Evolutionary conservation across 257 asterid genomes (phyloP).

Genomic region (Echium plantagineum): DNA sequence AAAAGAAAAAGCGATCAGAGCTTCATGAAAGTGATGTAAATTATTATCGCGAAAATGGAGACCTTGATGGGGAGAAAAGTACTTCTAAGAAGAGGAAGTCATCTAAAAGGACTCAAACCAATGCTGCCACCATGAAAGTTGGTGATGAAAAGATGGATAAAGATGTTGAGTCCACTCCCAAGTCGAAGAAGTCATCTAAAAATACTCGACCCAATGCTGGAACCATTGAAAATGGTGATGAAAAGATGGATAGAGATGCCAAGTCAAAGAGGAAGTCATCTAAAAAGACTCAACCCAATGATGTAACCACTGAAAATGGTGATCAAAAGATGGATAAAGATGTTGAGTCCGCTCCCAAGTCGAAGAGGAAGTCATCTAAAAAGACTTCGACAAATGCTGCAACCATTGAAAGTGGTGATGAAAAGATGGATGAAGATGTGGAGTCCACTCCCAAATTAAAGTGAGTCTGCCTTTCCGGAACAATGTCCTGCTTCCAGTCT

Average conservation of each 20-base stretch:
- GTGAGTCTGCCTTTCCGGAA: neutral
- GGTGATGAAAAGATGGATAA: neutral
- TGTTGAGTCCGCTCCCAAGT: neutral
- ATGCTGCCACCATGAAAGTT: neutral
- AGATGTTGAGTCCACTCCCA: neutral
- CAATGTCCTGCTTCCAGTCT: neutral
- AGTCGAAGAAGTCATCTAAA: slow-evolving; percentile 12
- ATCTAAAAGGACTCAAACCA: neutral
- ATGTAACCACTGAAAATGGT: neutral
- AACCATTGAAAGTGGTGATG: neutral
- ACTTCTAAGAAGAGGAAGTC: slow-evolving; percentile 36
- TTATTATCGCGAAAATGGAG: slow-evolving; percentile 10
- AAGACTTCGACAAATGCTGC: neutral
- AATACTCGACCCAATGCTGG: neutral
- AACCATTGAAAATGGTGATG: neutral
- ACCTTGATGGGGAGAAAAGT: slow-evolving; percentile 18
- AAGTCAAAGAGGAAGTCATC: slow-evolving; percentile 15
- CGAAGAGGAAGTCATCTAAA: slow-evolving; percentile 8
- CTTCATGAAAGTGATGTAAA: slow-evolving; percentile 4
- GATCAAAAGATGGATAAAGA: neutral
- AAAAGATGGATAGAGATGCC: neutral
- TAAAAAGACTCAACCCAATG: neutral
- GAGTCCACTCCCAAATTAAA: neutral
- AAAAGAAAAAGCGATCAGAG: slow-evolving; percentile 13
- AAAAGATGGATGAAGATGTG: neutral